Conservation (phyloP, 108 stramenopile species). For the Cyclotella choctawhatcheeana region DNA sequence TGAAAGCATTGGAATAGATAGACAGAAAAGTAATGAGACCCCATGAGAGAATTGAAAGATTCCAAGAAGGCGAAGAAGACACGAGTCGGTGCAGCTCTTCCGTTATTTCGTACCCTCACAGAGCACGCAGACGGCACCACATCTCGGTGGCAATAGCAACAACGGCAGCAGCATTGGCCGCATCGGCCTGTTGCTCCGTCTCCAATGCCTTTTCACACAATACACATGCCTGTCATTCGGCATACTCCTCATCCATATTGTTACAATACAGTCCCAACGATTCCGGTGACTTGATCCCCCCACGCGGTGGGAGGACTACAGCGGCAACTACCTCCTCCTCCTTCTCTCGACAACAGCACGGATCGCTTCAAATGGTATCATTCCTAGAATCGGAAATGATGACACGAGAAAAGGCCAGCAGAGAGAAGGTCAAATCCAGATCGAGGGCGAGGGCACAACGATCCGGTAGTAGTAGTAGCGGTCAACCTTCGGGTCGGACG, state of each 20-base stretch:
- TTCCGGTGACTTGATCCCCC: not conserved
- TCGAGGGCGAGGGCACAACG: not conserved
- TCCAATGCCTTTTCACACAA: slow-evolving; percentile 7
- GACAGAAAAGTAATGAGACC: not conserved
- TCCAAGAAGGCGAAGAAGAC: not conserved
- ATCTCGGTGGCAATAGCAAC: not conserved
- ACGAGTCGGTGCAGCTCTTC: not conserved
- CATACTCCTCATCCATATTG: not conserved
- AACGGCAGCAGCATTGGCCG: not conserved
- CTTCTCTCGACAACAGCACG: no score
- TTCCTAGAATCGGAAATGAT: slow-evolving; percentile 13
- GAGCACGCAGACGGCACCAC: not conserved
- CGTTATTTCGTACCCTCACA: not conserved
- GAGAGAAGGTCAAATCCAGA: not conserved
- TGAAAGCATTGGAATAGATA: not conserved
- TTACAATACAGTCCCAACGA: not conserved
- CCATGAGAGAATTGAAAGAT: not conserved
- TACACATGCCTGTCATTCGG: not conserved
- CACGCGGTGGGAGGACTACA: not conserved
- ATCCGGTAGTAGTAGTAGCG: no score
- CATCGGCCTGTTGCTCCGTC: not conserved
- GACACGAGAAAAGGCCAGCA: not conserved
- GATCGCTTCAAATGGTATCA: slow-evolving; percentile 3
- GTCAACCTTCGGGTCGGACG: not conserved
- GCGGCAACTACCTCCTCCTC: no score